Evolutionary conservation across 1,284 basidiomycete species (phyloP), one percentile per base, ranked within the genome.

Genomic region (Meira miltonrushii): DNA sequence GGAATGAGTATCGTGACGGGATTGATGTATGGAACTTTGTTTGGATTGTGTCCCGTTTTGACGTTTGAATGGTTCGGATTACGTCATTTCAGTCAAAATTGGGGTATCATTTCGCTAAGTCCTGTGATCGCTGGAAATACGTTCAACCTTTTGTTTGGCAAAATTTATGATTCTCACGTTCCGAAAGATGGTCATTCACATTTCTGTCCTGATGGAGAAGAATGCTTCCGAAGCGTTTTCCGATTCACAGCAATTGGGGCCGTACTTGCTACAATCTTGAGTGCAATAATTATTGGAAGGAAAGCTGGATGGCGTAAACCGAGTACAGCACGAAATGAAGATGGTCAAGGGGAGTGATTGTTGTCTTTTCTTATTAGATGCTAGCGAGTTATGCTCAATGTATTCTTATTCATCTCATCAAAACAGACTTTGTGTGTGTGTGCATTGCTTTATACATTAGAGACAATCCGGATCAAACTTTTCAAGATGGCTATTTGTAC

Each of bases 1-100:
- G 82, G 85, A 21, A 87, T 90, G 1, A 92, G 88, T 54, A 81
- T 83, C 1, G 69, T 88, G 13, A 81, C 89, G 0, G 89, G 88
- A 0, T 72, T 89, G 6, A 85, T 87, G 0, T 90, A 93, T 66
- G 90, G 90, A 1, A 84, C 84, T 28, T 80, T 89, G 56, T 92
- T 90, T 69, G 89, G 89, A 4, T 80, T 88, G 13, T 83, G 84
- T 69, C 89, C 90, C 0, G 87, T 87, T 38, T 82, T 92, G 25
- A 82, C 85, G 37, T 84, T 92, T 25, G 91, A 92, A 68, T 91
- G 88, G 88, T 93, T 92, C 68, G 90, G 91, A 6, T 81, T 91
- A 74, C 80, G 86, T 85, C 86, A 87, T 69, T 86, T 89, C 69
- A 86, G 85, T 2, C 87, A 91, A 79, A 94, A 93, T 77, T 92